phyloP scores from a whole-genome alignment of 169 alveolate genomes.

The Eimeria necatrix region DNA sequence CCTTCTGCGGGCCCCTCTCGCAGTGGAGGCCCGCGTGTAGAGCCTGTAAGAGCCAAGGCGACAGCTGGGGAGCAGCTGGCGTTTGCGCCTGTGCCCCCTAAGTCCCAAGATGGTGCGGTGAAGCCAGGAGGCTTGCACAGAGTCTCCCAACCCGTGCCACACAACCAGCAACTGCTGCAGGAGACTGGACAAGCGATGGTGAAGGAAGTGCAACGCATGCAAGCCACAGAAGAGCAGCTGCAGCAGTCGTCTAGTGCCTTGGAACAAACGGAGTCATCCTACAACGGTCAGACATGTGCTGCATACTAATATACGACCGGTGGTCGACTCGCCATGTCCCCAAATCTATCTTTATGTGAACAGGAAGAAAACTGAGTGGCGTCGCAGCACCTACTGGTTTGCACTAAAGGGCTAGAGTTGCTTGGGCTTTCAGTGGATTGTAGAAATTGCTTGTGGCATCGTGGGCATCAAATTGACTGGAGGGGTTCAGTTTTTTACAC shows the following conservation, averaged over 20 bases:
- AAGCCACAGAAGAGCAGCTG: slow-evolving; percentile 75
- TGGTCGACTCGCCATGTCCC: not conserved
- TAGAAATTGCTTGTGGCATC: too few species aligned
- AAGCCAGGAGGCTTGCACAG: slow-evolving; percentile 5
- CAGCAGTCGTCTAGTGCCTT: slow-evolving; percentile 76
- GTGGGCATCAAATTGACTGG: too few species aligned
- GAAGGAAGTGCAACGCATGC: slow-evolving; percentile 79
- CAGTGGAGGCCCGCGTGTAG: slow-evolving; percentile 63
- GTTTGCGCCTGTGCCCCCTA: not conserved
- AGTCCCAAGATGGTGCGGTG: not conserved
- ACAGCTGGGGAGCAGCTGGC: slow-evolving; percentile 59
- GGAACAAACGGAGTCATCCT: slow-evolving; percentile 78
- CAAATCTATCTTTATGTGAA: not conserved
- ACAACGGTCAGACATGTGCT: slow-evolving; percentile 78
- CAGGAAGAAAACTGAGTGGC: not conserved
- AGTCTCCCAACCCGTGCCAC: slow-evolving; percentile 45
- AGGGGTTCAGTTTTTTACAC: too few species aligned
- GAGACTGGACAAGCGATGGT: slow-evolving; percentile 78
- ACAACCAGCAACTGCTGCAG: slow-evolving; percentile 67
- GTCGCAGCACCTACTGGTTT: not conserved
- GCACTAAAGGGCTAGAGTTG: not conserved
- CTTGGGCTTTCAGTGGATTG: too few species aligned
- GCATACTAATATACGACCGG: not conserved
- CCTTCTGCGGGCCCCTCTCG: slow-evolving; percentile 40
- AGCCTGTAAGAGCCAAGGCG: slow-evolving; percentile 65